Evolutionary conservation across 352 stramenopile genomes (phyloP), one percentile per base, ranked within the genome.

Genomic region (Globisporangium orthogonon): DNA sequence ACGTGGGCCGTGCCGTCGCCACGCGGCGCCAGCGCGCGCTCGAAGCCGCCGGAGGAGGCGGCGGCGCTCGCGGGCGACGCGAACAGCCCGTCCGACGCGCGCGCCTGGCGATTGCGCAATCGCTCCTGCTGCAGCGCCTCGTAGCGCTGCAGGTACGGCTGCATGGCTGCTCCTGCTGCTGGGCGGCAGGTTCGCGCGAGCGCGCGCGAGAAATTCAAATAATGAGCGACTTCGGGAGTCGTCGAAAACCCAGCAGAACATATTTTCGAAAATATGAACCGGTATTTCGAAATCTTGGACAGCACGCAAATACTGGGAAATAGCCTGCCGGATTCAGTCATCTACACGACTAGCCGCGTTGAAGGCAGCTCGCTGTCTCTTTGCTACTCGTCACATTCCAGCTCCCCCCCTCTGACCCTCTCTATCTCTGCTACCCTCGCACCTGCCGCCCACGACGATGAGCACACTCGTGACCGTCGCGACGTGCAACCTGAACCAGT

Each of bases 401-500:
- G 10, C 33, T 11, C 33, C 33, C 33, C 9, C 33, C 33, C 33
- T 37, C 23, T 23, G 23, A 23, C 23, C 23, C 23, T 23, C 23
- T 30, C 52, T 33, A 28, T 18, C 40, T 46, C 41, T 9, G 40
- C 23, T 37, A 37, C 33, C 23, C 23, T 23, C 23, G 33, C 2
- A 37, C 33, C n/a, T 35, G 13, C 33, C 29, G 11, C n/a, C 14
- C 17, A 11, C 10, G 30, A 92, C 31, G 17, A 55, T 95, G 83
- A 93, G 76, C 63, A 64, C 83, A 31, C 71, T 96, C 37, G 83
- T 98, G 60, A 98, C 91, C 31, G 80, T 99, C 18, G 95, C 97
- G 48, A 98, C 97, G 39, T 99, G 96, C 77, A 98, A 98, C 66
- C 80, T 99, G 49, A 98, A 99, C 79, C 97, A 99, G 76, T 99